Base-by-base conservation (phyloP, 139 green algal species). In the Tetratostichococcus sp. region DNA sequence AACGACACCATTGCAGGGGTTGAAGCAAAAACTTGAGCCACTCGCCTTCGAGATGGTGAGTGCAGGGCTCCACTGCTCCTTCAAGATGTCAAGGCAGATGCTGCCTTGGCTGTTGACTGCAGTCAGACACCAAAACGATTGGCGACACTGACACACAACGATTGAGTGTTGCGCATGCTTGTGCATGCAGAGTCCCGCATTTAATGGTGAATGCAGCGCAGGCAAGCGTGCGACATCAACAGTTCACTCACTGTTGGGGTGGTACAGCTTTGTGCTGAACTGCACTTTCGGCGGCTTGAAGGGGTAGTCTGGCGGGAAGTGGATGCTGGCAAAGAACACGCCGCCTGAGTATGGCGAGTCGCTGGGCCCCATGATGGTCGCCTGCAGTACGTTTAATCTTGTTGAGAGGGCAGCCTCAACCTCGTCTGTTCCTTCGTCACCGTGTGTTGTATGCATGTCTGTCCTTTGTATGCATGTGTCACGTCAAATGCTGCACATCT, bases 71-170 rank as follows among this genome's bases (percentile, higher is more conserved):
- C 96, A 99, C 81, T 97, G 92, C 74, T 99, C 95, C 83, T 98
- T 98, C n/a, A 99, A 81, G 67, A 99, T 97, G 72, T 98, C 96
- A 31, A 99, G 84, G 85, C 94, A 98, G 72, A 99, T 98, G 80
- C 80, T 89, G 23, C 96, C 96, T 83, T 98, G 94, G 82, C 84
- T 93, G 86, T 98, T 98, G 35, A 99, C 87, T 62, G 19, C 50
- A 62, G 2, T 8, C 39, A 50, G 26, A 26, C 50, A 62, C 50
- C 50, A 62, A 62, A 8, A 50, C 39, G 39, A 50, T n/a, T n/a
- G n/a, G n/a, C n/a, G n/a, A n/a, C n/a, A n/a, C n/a, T n/a, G n/a
- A n/a, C n/a, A n/a, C n/a, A n/a, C n/a, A n/a, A n/a, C n/a, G n/a
- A n/a, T n/a, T n/a, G n/a, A n/a, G n/a, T n/a, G n/a, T n/a, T n/a